A percentile compares a stretch with the other conserved stretches of the same genome.
phyloP scores from a whole-genome alignment of 2,329 filamentous ascomycete species.

The Fusarium phyllophilum region DNA sequence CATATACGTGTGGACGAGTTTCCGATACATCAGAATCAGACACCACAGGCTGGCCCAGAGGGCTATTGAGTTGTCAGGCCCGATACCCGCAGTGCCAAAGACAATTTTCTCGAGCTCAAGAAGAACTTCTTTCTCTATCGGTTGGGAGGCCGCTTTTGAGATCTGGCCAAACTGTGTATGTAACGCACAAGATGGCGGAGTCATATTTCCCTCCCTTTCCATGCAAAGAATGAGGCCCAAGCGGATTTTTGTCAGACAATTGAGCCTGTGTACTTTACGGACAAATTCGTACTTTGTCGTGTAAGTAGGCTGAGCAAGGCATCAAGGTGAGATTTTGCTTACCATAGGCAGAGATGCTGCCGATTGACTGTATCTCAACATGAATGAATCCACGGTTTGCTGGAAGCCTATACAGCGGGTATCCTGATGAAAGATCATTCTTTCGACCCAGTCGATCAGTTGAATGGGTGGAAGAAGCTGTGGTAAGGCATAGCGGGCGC shows the following conservation, averaged over 20 bases:
- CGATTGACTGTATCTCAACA: conserved; percentile 42
- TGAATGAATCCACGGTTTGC: conserved; percentile 43
- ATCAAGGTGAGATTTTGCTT: not conserved
- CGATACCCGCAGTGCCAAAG: conserved; percentile 40
- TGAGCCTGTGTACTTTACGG: conserved; percentile 42
- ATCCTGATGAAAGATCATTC: conserved; percentile 39
- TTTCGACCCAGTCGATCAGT: conserved; percentile 42
- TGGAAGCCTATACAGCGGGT: conserved; percentile 42
- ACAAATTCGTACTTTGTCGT: conserved; percentile 35
- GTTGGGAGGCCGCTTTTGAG: conserved; percentile 42
- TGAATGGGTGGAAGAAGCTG: conserved; percentile 37
- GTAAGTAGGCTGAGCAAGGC: not conserved
- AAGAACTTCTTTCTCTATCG: conserved; percentile 43
- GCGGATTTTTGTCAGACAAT: conserved; percentile 43
- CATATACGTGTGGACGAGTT: conserved; percentile 44
- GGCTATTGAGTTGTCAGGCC: conserved; percentile 40
- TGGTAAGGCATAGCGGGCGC: conserved; percentile 41
- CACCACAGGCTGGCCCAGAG: conserved; percentile 45
- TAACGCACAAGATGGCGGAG: conserved; percentile 42
- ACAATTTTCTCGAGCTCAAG: conserved; percentile 40
- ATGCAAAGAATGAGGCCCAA: conserved; percentile 42
- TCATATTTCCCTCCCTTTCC: conserved; percentile 37
- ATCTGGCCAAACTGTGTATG: conserved; percentile 46
- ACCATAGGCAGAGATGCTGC: conserved; percentile 39
- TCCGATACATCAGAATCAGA: conserved; percentile 45